Evolutionary conservation across 805 yeast genomes (phyloP).

Genomic region (Yamadazyma kitorensis): DNA sequence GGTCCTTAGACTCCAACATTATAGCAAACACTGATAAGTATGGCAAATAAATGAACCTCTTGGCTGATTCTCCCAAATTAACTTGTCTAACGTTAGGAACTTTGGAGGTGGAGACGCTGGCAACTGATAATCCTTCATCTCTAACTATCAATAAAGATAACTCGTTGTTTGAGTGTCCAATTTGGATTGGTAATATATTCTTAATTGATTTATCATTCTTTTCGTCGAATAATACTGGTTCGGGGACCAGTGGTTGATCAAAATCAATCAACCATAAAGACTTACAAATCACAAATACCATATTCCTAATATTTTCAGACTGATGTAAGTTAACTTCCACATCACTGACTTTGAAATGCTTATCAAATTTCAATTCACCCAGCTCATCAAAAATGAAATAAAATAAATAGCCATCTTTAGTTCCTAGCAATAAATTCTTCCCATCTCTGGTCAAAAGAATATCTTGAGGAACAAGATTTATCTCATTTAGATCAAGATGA

Average conservation of each 20-base stretch:
- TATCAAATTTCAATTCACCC: conserved; percentile 9
- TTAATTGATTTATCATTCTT: conserved; percentile 26
- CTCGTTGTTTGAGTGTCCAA: not conserved
- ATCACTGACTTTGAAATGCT: conserved; percentile 24
- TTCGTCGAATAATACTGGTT: conserved; percentile 34
- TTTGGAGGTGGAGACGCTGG: conserved; percentile 21
- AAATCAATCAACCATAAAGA: conserved; percentile 33
- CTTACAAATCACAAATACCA: conserved; percentile 22
- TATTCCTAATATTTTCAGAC: conserved; percentile 14
- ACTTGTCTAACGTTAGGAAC: conserved; percentile 27
- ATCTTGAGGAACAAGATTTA: conserved; percentile 24
- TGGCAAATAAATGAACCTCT: conserved; percentile 28
- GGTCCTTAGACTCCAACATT: conserved; percentile 28
- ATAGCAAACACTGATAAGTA: conserved; percentile 26
- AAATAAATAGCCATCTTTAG: conserved; percentile 30
- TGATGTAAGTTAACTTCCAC: conserved; percentile 21
- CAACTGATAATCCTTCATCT: conserved; percentile 37
- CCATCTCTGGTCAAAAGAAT: conserved; percentile 5
- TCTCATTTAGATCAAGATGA: too few species aligned
- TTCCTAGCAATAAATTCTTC: conserved; percentile 23
- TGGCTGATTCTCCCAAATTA: conserved; percentile 30
- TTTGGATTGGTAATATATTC: conserved; percentile 5
- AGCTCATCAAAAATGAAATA: conserved; percentile 11
- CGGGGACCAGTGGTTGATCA: conserved; percentile 25
- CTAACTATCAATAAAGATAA: conserved; percentile 16